Conservation (phyloP, 352 stramenopile species). For the Pythium brachiatum region DNA sequence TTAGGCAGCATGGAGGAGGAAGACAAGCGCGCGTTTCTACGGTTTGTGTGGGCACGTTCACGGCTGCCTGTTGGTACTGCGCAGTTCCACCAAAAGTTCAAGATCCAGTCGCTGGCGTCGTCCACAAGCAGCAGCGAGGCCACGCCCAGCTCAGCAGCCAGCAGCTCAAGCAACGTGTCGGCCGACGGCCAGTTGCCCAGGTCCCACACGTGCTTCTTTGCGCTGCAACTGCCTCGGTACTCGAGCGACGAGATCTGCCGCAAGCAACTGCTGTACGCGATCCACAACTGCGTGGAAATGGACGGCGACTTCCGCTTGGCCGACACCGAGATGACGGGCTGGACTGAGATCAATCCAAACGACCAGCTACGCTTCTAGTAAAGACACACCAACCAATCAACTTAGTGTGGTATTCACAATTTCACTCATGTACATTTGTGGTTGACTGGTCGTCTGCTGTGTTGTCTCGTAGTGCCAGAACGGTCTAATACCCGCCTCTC, state of each 20-base stretch:
- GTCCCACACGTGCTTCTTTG: slow-evolving; percentile 89
- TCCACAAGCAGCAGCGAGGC: not conserved
- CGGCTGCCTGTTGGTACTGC: slow-evolving; percentile 52
- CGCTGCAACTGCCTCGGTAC: slow-evolving; percentile 75
- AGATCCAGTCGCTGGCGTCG: slow-evolving; percentile 66
- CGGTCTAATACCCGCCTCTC: too few species aligned
- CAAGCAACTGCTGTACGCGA: slow-evolving; percentile 71
- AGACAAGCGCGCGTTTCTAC: slow-evolving; percentile 71
- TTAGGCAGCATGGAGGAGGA: slow-evolving; percentile 54
- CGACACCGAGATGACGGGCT: slow-evolving; percentile 79
- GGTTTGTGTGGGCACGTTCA: slow-evolving; percentile 82
- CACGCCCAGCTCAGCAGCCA: slow-evolving; percentile 1
- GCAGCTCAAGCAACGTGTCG: slow-evolving; percentile 18
- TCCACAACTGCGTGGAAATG: slow-evolving; percentile 88
- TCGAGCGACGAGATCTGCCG: slow-evolving; percentile 71
- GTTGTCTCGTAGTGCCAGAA: too few species aligned
- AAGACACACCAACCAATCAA: not conserved
- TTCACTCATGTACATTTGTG: too few species aligned
- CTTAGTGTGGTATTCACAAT: not conserved
- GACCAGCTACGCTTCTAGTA: slow-evolving; percentile 62
- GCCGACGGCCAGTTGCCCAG: slow-evolving; percentile 71
- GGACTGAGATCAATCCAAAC: slow-evolving; percentile 59
- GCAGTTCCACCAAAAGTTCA: slow-evolving; percentile 86
- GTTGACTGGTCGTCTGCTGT: too few species aligned
- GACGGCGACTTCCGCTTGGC: slow-evolving; percentile 85